Evolutionary conservation across 2,329 filamentous ascomycete genomes (phyloP), one percentile per base, ranked within the genome.

Genomic region (Diaporthe humulicola): DNA sequence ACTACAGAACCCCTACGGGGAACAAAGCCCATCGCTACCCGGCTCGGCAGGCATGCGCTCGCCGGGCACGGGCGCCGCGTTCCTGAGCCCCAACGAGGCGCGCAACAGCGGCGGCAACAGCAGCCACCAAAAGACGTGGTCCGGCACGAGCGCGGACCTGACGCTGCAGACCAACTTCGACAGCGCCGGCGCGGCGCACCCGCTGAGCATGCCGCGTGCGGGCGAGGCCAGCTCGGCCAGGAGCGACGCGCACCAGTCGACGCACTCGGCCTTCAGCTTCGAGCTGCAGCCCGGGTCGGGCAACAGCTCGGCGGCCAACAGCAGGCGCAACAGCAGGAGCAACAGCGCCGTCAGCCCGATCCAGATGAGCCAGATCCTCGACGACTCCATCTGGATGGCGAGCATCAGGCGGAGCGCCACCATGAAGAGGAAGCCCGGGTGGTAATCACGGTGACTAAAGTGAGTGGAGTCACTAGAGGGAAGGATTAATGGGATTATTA

Each of bases 301-400:
- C 75, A 78, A 1, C 77, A 78, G 73, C 73, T 61, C 76, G 75
- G 76, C 69, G 73, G 69, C 48, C 75, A 78, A 56, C 38, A 81
- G 82, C 28, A 81, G 81, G 45, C 80, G 82, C 19, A 90, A 88
- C 81, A 90, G 90, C 78, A 86, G 93, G 57, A 90, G 92, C 33
- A 91, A 90, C 72, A 95, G 93, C 82, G 88, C 89, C 7, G 92
- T 96, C 74, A 95, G 91, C 80, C 92, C 93, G 67, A 90, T 92
- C 64, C 93, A 95, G 79, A 94, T 97, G 78, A 91, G 96, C 82
- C 92, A 95, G 78, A 94, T 97, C 81, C 89, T 98, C 72, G 95
- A 97, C 80, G 94, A 96, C 80, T 97, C 95, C 25, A 93, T 94
- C 22, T 98, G 96, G 96, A 94, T 96, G 70, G 95, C 98, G 85